These are phyloP conservation scores for Escovopsis sp. DNA, from an alignment of 2,329 filamentous ascomycete species.

Conservation along the genomic window DNA sequence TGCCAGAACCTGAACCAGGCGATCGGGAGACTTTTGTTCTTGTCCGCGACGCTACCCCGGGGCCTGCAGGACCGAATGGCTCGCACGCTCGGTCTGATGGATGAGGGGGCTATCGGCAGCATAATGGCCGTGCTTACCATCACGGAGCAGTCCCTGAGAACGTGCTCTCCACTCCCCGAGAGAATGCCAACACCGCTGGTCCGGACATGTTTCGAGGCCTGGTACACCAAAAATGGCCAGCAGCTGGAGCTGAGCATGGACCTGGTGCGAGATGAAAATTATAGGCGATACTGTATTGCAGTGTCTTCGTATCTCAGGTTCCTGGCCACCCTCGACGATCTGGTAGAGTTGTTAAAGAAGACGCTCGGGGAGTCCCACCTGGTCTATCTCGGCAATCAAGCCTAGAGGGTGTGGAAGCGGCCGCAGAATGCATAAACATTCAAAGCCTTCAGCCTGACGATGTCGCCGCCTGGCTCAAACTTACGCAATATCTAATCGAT, in stretches of 20 bases:
- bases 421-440: no score
- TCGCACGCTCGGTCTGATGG: conserved; percentile 22
- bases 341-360: conserved; percentile 28
- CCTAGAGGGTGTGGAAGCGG: no score
- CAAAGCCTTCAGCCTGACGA: no score
- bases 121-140: conserved; percentile 34
- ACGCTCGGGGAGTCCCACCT: conserved; percentile 27
- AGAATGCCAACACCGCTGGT: conserved; percentile 32
- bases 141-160: conserved; percentile 31
- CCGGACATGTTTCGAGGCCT: conserved; percentile 18
- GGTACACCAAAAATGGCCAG: conserved; percentile 6
- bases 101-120: conserved; percentile 30
- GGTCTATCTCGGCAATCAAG: conserved; percentile 13
- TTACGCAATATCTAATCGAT: no score
- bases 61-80: conserved; percentile 26
- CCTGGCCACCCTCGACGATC: conserved; percentile 26
- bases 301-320: conserved; percentile 29
- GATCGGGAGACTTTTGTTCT: conserved; percentile 15
- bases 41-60: conserved; percentile 23
- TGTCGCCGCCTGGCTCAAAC: no score
- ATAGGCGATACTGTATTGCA: conserved; percentile 31
- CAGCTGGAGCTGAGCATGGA: conserved; percentile 17
- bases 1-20: conserved; percentile 20
- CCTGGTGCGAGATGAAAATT: conserved; percentile 25
- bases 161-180: conserved; percentile 31